phyloP scores from a whole-genome alignment of 345 rosid genomes.

The Cardamine occulta region DNA sequence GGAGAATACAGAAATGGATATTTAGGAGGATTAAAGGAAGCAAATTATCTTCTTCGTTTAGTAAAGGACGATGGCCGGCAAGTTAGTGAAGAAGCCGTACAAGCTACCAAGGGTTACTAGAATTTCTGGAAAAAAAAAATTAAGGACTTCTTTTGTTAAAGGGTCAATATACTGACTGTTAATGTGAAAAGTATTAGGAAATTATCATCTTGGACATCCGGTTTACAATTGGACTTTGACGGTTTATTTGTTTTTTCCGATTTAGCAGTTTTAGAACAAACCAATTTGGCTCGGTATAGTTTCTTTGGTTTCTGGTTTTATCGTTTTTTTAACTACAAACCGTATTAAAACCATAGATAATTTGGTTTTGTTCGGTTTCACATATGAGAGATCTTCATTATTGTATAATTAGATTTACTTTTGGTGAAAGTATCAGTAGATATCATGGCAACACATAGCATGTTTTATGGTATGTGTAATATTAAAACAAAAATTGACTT shows the following conservation, averaged over 20 bases:
- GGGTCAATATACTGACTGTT: too few species aligned
- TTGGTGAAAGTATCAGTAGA: too few species aligned
- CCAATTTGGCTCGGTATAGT: not conserved
- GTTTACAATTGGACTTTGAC: not conserved
- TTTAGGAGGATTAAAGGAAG: conserved; percentile 5
- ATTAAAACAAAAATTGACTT: too few species aligned
- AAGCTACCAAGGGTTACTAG: conserved; percentile 21
- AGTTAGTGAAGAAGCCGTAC: conserved; percentile 33
- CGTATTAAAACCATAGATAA: too few species aligned
- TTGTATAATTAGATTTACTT: too few species aligned
- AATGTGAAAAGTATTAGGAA: not conserved
- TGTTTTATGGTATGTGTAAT: too few species aligned
- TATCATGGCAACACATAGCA: too few species aligned
- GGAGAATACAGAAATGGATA: conserved; percentile 4
- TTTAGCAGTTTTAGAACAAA: not conserved
- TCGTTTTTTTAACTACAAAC: too few species aligned
- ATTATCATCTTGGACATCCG: not conserved
- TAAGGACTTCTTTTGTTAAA: not conserved
- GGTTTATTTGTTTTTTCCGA: not conserved
- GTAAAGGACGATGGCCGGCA: conserved; percentile 35
- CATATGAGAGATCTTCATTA: too few species aligned
- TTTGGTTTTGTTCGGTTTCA: too few species aligned
- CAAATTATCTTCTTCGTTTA: conserved; percentile 17
- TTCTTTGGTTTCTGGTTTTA: not conserved
- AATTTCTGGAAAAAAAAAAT: not conserved